These are phyloP conservation scores for Calophaca sinica DNA, from an alignment of 306 rosid genomes.

Conservation along the genomic window DNA sequence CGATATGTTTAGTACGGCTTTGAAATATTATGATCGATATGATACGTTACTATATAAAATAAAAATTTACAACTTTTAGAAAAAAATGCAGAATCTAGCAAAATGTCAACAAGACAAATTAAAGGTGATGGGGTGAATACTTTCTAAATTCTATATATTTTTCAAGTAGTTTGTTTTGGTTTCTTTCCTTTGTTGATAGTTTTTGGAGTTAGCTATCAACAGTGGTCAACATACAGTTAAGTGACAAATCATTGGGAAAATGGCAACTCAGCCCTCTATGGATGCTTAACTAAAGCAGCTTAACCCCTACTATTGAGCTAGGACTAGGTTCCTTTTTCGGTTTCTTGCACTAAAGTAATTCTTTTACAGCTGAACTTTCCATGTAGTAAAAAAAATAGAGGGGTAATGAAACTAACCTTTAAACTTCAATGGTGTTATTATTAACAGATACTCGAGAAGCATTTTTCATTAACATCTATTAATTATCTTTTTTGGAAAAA, in stretches of 20 bases:
- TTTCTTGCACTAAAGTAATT: constrained; percentile 10
- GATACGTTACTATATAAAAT: neutral
- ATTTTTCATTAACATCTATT: neutral
- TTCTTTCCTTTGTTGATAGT: neutral
- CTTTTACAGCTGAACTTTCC: constrained; percentile 9
- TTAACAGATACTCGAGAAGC: constrained; percentile 1
- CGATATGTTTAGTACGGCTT: constrained; percentile 8
- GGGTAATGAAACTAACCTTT: neutral
- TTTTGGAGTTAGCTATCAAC: constrained; percentile 6
- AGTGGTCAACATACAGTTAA: neutral
- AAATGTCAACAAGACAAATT: neutral
- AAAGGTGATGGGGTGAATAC: neutral
- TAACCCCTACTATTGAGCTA: neutral
- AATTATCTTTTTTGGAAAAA: neutral
- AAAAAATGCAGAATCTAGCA: constrained; percentile 1
- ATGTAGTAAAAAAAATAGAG: constrained; percentile 3
- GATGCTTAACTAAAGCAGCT: constrained; percentile 23
- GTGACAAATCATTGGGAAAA: constrained; percentile 17
- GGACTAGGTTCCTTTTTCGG: constrained; percentile 10
- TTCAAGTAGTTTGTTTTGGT: constrained; percentile 12
- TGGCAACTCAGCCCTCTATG: neutral
- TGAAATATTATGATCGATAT: constrained; percentile 23
- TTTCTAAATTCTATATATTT: neutral
- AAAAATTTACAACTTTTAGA: constrained; percentile 13
- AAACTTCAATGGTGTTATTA: constrained; percentile 5